phyloP scores from a whole-genome alignment of 1,284 basidiomycete species.

The Paramarasmius palmivorus region DNA sequence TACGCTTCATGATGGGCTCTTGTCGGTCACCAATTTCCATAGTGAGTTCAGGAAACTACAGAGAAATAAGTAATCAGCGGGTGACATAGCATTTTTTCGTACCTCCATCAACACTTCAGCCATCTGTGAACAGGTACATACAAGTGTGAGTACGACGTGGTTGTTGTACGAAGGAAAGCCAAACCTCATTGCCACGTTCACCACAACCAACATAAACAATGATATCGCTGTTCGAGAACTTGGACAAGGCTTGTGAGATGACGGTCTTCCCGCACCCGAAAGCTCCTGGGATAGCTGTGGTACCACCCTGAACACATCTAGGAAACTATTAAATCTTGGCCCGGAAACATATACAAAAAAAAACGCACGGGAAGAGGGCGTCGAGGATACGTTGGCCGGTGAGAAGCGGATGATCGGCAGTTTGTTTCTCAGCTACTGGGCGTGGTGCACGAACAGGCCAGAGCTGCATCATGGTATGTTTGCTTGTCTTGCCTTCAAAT shows the following conservation, averaged over 20 bases:
- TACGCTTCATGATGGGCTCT: constrained; percentile 99
- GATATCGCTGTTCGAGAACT: constrained; percentile 99
- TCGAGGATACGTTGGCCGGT: constrained; percentile 98
- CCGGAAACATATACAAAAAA: constrained; percentile 1
- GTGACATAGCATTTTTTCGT: constrained; percentile 21
- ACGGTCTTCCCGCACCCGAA: constrained; percentile 99
- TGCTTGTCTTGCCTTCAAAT: constrained; percentile 92
- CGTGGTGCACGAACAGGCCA: constrained; percentile 99
- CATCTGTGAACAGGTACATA: constrained; percentile 61
- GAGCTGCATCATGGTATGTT: constrained; percentile 96
- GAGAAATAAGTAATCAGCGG: constrained; percentile 12
- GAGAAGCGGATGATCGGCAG: constrained; percentile 88
- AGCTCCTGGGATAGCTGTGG: constrained; percentile 98
- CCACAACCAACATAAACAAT: constrained; percentile 99
- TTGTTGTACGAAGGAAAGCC: constrained; percentile 24
- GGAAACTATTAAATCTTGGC: constrained; percentile 6
- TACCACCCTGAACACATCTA: constrained; percentile 97
- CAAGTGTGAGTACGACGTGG: not conserved
- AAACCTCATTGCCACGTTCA: constrained; percentile 86
- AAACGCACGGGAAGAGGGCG: constrained; percentile 89
- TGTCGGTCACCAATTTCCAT: constrained; percentile 90
- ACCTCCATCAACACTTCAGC: constrained; percentile 97
- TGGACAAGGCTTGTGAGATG: constrained; percentile 96
- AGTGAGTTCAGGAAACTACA: constrained; percentile 91
- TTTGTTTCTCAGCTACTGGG: constrained; percentile 93